phyloP scores from a whole-genome alignment of 2,329 filamentous ascomycete species.

The Phyllosticta paracitricarpa region DNA sequence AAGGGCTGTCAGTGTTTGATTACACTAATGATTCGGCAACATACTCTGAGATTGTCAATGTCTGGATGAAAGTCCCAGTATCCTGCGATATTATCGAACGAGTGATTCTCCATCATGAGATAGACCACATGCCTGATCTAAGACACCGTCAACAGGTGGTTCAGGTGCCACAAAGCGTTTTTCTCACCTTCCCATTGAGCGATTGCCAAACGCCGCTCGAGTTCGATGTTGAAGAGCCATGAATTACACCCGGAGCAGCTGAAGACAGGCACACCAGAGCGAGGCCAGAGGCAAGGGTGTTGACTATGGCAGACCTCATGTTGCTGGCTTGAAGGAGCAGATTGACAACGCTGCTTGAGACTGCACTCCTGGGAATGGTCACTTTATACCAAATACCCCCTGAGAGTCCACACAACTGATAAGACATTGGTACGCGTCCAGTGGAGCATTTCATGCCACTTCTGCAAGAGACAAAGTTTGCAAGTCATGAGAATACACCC shows the following conservation, averaged over 20 bases:
- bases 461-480: background rate
- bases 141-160: background rate
- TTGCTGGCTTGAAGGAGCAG: background rate
- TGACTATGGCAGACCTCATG: background rate
- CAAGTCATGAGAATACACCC: background rate
- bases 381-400: background rate
- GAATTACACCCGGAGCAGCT: background rate
- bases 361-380: background rate
- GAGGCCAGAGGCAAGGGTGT: background rate
- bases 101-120: conserved; percentile 22
- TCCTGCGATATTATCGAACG: conserved; percentile 32
- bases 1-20: background rate
- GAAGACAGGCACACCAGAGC: background rate
- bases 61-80: conserved; percentile 28
- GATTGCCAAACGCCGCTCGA: background rate
- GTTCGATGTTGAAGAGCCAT: background rate
- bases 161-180: background rate
- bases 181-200: background rate
- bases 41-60: conserved; percentile 24
- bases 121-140: conserved; percentile 3
- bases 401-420: background rate
- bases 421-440: background rate
- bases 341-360: background rate
- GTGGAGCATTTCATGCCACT: background rate
- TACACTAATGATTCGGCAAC: background rate